Conservation (phyloP, 73 alveolate species). For the Paramecium sexaurelia region DNA sequence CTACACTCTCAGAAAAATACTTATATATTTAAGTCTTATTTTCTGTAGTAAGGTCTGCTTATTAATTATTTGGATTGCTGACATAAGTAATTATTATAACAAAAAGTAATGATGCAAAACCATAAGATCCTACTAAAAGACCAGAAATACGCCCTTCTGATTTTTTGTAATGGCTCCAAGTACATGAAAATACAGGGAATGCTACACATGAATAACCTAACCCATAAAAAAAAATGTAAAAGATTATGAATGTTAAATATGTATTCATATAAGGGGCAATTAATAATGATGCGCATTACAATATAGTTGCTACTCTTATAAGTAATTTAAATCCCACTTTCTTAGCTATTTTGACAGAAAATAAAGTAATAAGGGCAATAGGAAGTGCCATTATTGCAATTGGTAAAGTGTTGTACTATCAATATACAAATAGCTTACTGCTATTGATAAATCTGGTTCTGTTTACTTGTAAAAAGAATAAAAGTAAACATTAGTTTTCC, state of each 20-base stretch:
- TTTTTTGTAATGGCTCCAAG: constrained; percentile 36
- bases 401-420: constrained; percentile 22
- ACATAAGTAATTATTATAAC: constrained; percentile 12
- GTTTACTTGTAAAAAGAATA: constrained; percentile 5
- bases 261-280: constrained; percentile 34
- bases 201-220: not conserved
- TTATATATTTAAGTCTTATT: not conserved
- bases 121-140: constrained; percentile 10
- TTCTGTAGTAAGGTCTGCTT: not conserved
- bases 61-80: constrained; percentile 9
- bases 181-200: not conserved
- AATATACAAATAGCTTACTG: not conserved
- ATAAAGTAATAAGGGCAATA: not conserved
- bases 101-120: not conserved
- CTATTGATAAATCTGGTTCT: not conserved
- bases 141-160: constrained; percentile 39
- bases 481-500: constrained; percentile 24
- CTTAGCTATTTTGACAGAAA: constrained; percentile 14
- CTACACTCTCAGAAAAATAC: not conserved
- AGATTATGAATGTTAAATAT: not conserved
- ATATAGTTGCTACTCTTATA: not conserved
- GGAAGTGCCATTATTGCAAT: constrained; percentile 37
- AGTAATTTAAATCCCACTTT: not conserved
- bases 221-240: not conserved
- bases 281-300: not conserved